These are phyloP conservation scores for Boletus sensibilis DNA, from an alignment of 768 basidiomycete species.

Conservation along the genomic window DNA sequence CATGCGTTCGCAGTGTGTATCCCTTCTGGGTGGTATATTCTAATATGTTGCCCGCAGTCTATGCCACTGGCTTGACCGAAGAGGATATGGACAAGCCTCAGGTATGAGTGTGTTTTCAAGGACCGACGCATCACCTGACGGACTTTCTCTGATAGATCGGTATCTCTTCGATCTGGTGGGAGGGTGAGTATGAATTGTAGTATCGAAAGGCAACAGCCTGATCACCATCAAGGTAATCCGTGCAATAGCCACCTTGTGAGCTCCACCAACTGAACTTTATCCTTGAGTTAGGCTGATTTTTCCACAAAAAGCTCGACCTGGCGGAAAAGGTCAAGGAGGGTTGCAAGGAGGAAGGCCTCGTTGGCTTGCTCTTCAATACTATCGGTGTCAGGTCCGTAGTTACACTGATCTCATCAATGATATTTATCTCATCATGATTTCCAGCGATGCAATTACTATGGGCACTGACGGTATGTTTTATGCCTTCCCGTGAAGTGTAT, in stretches of 20 bases:
- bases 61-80: slow-evolving; percentile 74
- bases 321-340: slow-evolving; percentile 80
- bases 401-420: not conserved
- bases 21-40: not conserved
- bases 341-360: slow-evolving; percentile 75
- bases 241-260: slow-evolving; percentile 81
- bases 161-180: slow-evolving; percentile 90
- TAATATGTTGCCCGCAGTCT: slow-evolving; percentile 41
- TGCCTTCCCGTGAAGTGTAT: not conserved
- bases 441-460: slow-evolving; percentile 86
- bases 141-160: slow-evolving; percentile 56
- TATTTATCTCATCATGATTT: not conserved
- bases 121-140: slow-evolving; percentile 4
- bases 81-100: slow-evolving; percentile 85
- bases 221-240: slow-evolving; percentile 61
- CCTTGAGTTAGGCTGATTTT: not conserved
- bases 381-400: slow-evolving; percentile 70
- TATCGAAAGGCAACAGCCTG: not conserved
- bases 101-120: slow-evolving; percentile 37
- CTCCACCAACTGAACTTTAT: slow-evolving; percentile 1
- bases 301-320: slow-evolving; percentile 62
- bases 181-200: slow-evolving; percentile 47
- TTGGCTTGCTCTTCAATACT: slow-evolving; percentile 83
- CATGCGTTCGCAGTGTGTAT: slow-evolving; percentile 59
- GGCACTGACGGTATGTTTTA: slow-evolving; percentile 70